Percentiles rank a stretch among this genome's conserved stretches.
Conservation (phyloP, 306 rosid genomes). For the Gastrolobium bilobum region DNA sequence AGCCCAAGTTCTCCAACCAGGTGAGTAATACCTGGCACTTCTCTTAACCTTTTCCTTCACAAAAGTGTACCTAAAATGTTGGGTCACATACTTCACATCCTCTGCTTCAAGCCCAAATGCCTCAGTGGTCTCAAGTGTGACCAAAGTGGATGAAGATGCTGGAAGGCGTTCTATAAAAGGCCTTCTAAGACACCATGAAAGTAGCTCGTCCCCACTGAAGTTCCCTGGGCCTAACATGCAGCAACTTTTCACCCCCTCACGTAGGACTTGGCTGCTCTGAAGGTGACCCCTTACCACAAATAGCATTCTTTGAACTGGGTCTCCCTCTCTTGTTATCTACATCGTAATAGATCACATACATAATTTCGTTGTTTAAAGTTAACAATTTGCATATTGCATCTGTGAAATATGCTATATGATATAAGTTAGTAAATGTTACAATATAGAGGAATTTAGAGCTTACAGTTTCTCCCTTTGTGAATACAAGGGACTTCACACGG, state of each 20-base stretch:
- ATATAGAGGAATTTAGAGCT: constrained; percentile 35
- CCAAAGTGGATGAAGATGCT: constrained; percentile 75
- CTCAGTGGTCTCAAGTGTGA: constrained; percentile 84
- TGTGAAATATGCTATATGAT: neutral
- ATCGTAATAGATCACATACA: neutral
- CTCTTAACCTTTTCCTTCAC: constrained; percentile 89
- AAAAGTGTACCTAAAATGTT: constrained; percentile 93
- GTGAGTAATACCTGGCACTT: constrained; percentile 92
- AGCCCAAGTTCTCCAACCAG: constrained; percentile 98
- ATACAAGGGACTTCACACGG: constrained; percentile 91
- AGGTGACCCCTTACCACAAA: constrained; percentile 96
- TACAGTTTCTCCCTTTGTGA: constrained; percentile 94
- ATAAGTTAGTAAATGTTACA: neutral
- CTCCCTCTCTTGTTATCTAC: constrained; percentile 87
- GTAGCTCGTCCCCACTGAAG: constrained; percentile 93
- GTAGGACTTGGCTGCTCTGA: constrained; percentile 83
- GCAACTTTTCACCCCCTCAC: constrained; percentile 90
- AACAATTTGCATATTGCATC: neutral
- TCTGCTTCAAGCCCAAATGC: constrained; percentile 87
- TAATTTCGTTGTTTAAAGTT: neutral
- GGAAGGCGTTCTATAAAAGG: constrained; percentile 87
- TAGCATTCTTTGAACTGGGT: constrained; percentile 93
- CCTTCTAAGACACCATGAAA: constrained; percentile 88
- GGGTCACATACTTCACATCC: constrained; percentile 92
- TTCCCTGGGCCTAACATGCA: constrained; percentile 97